Conservation (phyloP, 1,284 basidiomycete species). For the Ceratobasidium sp. region DNA sequence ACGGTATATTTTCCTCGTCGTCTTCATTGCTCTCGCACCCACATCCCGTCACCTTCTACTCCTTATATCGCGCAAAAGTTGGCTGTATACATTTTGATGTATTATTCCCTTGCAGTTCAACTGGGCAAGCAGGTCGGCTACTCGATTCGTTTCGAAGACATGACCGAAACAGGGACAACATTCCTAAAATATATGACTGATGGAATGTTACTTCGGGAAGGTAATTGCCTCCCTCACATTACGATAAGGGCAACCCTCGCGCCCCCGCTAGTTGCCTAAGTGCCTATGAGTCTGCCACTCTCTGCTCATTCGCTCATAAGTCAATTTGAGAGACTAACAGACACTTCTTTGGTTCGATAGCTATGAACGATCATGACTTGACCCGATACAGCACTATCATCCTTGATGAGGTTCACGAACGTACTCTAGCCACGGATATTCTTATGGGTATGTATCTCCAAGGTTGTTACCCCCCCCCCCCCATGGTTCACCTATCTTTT, state of each 20-base stretch:
- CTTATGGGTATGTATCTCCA: slow-evolving; percentile 94
- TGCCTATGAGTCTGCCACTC: background rate
- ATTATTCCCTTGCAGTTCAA: slow-evolving; percentile 65
- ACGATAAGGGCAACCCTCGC: too few relatives aligned
- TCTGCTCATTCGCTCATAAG: too few relatives aligned
- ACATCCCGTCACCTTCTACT: too few relatives aligned
- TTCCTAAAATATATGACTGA: slow-evolving; percentile 99
- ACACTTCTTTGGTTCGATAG: slow-evolving; percentile 93
- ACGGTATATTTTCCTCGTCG: slow-evolving; percentile 74
- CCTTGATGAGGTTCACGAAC: slow-evolving; percentile 98
- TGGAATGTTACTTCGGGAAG: slow-evolving; percentile 73
- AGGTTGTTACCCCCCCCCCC: too few relatives aligned
- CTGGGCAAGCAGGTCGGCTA: slow-evolving; percentile 97
- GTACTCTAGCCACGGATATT: slow-evolving; percentile 97
- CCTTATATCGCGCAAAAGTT: too few relatives aligned
- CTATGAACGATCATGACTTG: slow-evolving; percentile 94
- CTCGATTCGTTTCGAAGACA: slow-evolving; percentile 98
- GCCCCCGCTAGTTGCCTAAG: background rate
- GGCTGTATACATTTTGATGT: too few relatives aligned
- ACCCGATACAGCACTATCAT: slow-evolving; percentile 96
- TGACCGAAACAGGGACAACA: slow-evolving; percentile 90
- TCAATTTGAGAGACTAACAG: slow-evolving; percentile 81
- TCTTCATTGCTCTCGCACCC: slow-evolving; percentile 61
- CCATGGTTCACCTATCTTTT: slow-evolving; percentile 81
- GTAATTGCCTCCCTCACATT: background rate